Evolutionary conservation across 768 basidiomycete species (phyloP).

Genomic region (Termitomyces heimii): DNA sequence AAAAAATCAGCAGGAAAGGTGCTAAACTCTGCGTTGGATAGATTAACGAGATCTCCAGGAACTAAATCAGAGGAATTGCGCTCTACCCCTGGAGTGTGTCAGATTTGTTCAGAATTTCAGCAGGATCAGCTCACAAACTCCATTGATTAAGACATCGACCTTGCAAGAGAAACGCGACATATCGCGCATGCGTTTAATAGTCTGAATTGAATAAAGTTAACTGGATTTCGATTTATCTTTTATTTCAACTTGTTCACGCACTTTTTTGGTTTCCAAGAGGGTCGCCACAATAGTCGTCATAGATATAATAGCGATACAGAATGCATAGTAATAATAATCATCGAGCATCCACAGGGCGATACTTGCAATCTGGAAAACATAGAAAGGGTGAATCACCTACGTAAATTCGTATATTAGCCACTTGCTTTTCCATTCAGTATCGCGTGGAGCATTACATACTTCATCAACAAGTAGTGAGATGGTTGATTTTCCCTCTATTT

Average conservation of each 20-base stretch:
- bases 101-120: not conserved
- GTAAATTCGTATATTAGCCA: not conserved
- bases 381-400: conserved; percentile 93
- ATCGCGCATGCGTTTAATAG: conserved; percentile 89
- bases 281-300: conserved; percentile 79
- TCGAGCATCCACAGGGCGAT: conserved; percentile 93
- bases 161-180: conserved; percentile 90
- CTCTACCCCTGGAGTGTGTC: conserved; percentile 49
- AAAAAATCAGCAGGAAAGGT: conserved; percentile 88
- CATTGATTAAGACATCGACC: conserved; percentile 63
- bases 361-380: conserved; percentile 96
- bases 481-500: conserved; percentile 85
- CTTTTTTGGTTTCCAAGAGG: conserved; percentile 88
- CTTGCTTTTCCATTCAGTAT: not conserved
- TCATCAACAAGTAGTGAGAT: conserved; percentile 81
- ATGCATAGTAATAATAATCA: conserved; percentile 96
- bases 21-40: conserved; percentile 69
- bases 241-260: conserved; percentile 22
- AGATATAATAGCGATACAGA: conserved; percentile 92
- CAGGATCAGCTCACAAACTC: conserved; percentile 50
- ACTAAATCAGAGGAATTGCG: conserved; percentile 76
- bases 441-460: conserved; percentile 35
- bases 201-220: conserved; percentile 43
- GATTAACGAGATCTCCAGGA: conserved; percentile 88
- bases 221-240: not conserved